Base-by-base conservation (phyloP, 2,329 filamentous ascomycete species). In the Arachnomyces sp. region DNA sequence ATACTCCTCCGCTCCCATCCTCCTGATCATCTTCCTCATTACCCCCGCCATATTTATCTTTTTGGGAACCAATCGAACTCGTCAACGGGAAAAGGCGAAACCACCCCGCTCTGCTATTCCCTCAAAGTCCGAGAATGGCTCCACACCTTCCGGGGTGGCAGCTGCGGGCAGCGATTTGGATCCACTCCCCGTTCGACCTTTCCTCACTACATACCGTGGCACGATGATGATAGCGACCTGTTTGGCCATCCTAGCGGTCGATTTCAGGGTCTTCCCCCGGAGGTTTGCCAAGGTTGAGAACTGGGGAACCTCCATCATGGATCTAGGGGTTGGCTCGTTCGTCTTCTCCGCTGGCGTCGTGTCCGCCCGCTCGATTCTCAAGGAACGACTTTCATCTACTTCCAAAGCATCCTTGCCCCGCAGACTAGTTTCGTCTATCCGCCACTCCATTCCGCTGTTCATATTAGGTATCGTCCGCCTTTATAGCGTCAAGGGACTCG, bases 301-400 rank as follows among this genome's bases (percentile, higher is more conserved):
- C n/a, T 98, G 92, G 87, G 92, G 92, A 40, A 95, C 90, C 1
- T 96, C 90, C n/a, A 69, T 98, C 46, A 98, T 98, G 92, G 92
- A 98, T 60, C 73, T 96, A 54, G 92, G 92, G 36, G 92, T 98
- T 35, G 92, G 92, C 18, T 95, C 89, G 9, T 98, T 98, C 66
- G 92, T 98, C 53, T 98, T 95, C 65, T 88, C 88, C 2, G 85
- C 84, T 12, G 92, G 92, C 15, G 71, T 95, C 28, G 87, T 96
- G n/a, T 88, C 86, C 29, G 88, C 89, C 11, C 77, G 90, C 13
- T 80, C 86, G 2, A 73, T 88, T 9, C 69, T 95, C 34, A 88
- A 84, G 58, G 78, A 84, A 52, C 74, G 74, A 16, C 63, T 72
- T n/a, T 66, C 21, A 25, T 25, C 69, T 8, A 73, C 74, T 62